phyloP scores from a whole-genome alignment of 2,329 filamentous ascomycete genomes.

The Neopestalotiopsis rosae region DNA sequence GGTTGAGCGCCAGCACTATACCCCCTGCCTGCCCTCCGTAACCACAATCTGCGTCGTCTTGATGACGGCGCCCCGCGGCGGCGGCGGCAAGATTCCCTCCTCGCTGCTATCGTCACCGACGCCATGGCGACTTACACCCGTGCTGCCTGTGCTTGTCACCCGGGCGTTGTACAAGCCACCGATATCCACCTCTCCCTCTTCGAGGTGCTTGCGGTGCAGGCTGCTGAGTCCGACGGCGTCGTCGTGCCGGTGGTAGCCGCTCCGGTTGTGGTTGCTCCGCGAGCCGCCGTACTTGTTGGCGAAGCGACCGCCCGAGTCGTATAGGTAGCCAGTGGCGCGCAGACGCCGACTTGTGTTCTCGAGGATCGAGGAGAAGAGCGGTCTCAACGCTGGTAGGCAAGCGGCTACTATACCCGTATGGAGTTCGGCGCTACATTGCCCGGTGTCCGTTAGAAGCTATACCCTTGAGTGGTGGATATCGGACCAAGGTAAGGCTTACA shows the following conservation, averaged over 20 bases:
- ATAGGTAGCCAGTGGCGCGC: conserved; percentile 15
- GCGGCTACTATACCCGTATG: conserved; percentile 21
- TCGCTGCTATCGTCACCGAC: conserved; percentile 17
- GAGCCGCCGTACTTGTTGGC: not conserved
- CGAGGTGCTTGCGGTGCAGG: not conserved
- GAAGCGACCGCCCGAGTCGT: not conserved
- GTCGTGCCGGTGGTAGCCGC: conserved; percentile 15
- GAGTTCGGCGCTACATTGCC: conserved; percentile 18
- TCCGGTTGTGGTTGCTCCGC: not conserved
- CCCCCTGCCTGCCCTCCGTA: not conserved
- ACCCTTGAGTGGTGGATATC: not conserved
- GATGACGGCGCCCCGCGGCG: conserved; percentile 11
- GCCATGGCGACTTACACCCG: not conserved
- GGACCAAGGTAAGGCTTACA: conserved; percentile 5
- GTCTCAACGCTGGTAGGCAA: conserved; percentile 20
- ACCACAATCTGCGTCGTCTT: conserved; percentile 17
- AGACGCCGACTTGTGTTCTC: conserved; percentile 20
- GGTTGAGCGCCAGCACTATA: not conserved
- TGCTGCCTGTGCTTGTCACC: not conserved
- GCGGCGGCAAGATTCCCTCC: conserved; percentile 18
- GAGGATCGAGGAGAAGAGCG: conserved; percentile 20
- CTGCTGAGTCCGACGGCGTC: not conserved
- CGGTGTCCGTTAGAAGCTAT: not conserved
- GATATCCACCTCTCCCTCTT: not conserved
- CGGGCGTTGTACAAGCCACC: conserved; percentile 5